Conservation (phyloP, 495 filamentous ascomycete genomes). For the Baudoinia panamericana region DNA sequence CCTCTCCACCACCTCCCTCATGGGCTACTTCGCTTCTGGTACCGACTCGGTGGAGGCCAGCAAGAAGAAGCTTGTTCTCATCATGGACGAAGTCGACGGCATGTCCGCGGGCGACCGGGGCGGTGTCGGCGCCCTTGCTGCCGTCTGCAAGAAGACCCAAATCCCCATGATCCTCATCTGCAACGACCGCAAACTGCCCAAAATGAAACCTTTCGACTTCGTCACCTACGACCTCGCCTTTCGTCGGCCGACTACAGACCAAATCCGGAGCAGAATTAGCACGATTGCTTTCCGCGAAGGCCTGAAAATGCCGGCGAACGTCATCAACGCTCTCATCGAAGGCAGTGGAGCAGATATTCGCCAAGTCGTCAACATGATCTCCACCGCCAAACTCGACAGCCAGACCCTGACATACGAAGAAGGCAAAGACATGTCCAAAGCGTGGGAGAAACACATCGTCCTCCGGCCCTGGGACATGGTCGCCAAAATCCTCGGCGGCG, state of each 20-base stretch:
- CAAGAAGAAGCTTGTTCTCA: slow-evolving; percentile 84
- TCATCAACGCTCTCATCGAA: slow-evolving; percentile 91
- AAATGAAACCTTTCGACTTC: slow-evolving; percentile 95
- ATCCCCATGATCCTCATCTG: slow-evolving; percentile 95
- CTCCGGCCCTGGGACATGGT: slow-evolving; percentile 98
- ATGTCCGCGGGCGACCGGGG: slow-evolving; percentile 97
- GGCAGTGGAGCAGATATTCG: slow-evolving; percentile 90
- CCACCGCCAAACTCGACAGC: slow-evolving; percentile 79
- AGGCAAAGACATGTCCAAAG: slow-evolving; percentile 83
- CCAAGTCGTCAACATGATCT: slow-evolving; percentile 97
- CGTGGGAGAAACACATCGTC: slow-evolving; percentile 95
- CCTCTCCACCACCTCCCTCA: slow-evolving; percentile 80
- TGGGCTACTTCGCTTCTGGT: slow-evolving; percentile 80
- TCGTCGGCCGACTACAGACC: slow-evolving; percentile 72
- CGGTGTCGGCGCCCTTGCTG: slow-evolving; percentile 85
- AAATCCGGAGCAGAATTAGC: slow-evolving; percentile 77
- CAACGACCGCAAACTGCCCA: slow-evolving; percentile 81
- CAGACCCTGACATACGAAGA: slow-evolving; percentile 64
- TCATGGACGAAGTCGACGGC: slow-evolving; percentile 99
- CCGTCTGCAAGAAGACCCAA: slow-evolving; percentile 85
- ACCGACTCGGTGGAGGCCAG: slow-evolving; percentile 46
- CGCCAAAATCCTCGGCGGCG: slow-evolving; percentile 75
- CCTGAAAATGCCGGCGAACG: slow-evolving; percentile 67
- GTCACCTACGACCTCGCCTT: slow-evolving; percentile 78
- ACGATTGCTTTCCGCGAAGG: slow-evolving; percentile 90